Conservation (phyloP, 2,329 filamentous ascomycete genomes). For the Acarospora socialis region DNA sequence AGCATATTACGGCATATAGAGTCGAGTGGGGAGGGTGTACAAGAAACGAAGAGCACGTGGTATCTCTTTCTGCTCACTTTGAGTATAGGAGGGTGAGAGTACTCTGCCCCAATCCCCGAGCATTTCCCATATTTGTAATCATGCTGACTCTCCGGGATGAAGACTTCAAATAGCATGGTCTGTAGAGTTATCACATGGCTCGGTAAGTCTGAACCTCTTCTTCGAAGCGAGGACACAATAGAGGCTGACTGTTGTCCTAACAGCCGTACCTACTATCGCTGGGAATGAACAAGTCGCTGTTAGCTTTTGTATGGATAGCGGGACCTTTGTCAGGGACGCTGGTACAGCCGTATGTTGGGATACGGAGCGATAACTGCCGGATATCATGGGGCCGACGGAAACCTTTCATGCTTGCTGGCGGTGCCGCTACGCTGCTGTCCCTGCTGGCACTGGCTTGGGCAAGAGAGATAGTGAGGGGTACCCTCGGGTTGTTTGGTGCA, state of each 20-base stretch:
- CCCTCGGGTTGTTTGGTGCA: slow-evolving; percentile 55
- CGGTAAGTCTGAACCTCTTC: slow-evolving; percentile 32
- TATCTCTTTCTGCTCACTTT: slow-evolving; percentile 79
- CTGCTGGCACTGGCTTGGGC: slow-evolving; percentile 62
- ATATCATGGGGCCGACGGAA: slow-evolving; percentile 63
- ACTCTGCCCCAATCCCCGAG: slow-evolving; percentile 3
- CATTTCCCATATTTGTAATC: slow-evolving; percentile 5
- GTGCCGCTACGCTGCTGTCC: slow-evolving; percentile 50
- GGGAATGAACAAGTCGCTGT: slow-evolving; percentile 67
- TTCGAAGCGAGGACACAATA: background rate
- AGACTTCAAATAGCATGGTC: slow-evolving; percentile 90
- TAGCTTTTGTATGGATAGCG: slow-evolving; percentile 75
- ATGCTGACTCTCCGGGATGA: slow-evolving; percentile 9
- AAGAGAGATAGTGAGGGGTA: slow-evolving; percentile 52
- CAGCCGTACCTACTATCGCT: slow-evolving; percentile 61
- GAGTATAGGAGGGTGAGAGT: slow-evolving; percentile 53
- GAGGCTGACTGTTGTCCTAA: background rate
- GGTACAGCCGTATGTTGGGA: slow-evolving; percentile 71
- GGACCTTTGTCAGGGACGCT: slow-evolving; percentile 64
- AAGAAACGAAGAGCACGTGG: slow-evolving; percentile 66
- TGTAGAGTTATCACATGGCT: slow-evolving; percentile 85
- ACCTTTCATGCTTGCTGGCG: slow-evolving; percentile 64
- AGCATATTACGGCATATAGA: slow-evolving; percentile 16
- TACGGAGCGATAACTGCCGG: slow-evolving; percentile 65
- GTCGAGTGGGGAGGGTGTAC: slow-evolving; percentile 33